Percentiles rank a stretch among this genome's conserved stretches.
Conservation (phyloP, 805 yeast genomes). For the Starmerella floricola region DNA sequence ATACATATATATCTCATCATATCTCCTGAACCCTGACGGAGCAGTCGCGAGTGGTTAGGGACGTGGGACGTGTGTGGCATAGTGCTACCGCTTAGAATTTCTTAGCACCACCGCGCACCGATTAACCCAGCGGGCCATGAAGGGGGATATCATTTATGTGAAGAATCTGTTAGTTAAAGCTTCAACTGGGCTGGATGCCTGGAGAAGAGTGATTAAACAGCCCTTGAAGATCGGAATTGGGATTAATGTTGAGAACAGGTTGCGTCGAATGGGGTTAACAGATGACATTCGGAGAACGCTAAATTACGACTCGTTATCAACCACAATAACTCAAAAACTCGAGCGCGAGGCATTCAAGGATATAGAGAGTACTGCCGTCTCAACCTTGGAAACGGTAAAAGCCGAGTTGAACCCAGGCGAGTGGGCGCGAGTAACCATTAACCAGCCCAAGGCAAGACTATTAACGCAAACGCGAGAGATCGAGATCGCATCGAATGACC, state of each 20-base stretch:
- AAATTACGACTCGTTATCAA: slow-evolving; percentile 75
- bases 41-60: too few relatives aligned
- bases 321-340: slow-evolving; percentile 47
- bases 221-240: slow-evolving; percentile 50
- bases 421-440: slow-evolving; percentile 33
- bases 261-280: slow-evolving; percentile 48
- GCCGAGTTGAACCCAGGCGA: slow-evolving; percentile 36
- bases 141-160: slow-evolving; percentile 36
- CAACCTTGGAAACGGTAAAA: slow-evolving; percentile 36
- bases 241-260: slow-evolving; percentile 51
- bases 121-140: background rate
- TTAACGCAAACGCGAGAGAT: slow-evolving; percentile 42
- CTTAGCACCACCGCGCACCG: background rate
- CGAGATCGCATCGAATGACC: slow-evolving; percentile 25
- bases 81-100: background rate
- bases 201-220: slow-evolving; percentile 56
- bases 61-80: too few relatives aligned
- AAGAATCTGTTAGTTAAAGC: slow-evolving; percentile 50
- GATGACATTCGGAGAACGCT: slow-evolving; percentile 76
- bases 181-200: slow-evolving; percentile 59
- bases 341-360: slow-evolving; percentile 29
- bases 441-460: slow-evolving; percentile 45
- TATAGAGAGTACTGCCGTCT: slow-evolving; percentile 37
- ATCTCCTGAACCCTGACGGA: too few relatives aligned
- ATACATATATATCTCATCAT: too few relatives aligned